phyloP scores from a whole-genome alignment of 768 basidiomycete genomes.

The Boletus sp. region DNA sequence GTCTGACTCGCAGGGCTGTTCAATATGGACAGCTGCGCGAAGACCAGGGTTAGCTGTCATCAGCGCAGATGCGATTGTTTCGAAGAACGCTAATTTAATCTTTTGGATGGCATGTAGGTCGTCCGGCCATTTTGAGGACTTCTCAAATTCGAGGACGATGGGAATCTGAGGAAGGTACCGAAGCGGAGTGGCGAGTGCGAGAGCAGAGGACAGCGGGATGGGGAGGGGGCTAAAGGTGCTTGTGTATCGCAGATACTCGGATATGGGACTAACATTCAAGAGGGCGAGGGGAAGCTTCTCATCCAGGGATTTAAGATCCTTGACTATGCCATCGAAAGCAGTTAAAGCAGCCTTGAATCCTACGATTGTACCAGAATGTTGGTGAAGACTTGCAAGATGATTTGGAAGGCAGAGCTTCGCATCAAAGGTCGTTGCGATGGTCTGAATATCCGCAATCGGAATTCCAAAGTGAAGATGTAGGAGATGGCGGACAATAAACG shows the following conservation, averaged over 20 bases:
- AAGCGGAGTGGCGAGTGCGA: constrained; percentile 54
- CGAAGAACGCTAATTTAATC: constrained; percentile 90
- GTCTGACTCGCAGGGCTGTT: constrained; percentile 47
- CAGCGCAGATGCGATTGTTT: constrained; percentile 67
- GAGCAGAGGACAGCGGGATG: constrained; percentile 48
- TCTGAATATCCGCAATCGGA: constrained; percentile 43
- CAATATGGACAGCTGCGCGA: constrained; percentile 56
- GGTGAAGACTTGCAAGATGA: constrained; percentile 41
- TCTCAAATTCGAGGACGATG: constrained; percentile 85
- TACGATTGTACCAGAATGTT: constrained; percentile 33
- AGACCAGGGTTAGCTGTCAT: constrained; percentile 50
- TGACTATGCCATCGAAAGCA: constrained; percentile 79
- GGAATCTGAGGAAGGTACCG: constrained; percentile 69
- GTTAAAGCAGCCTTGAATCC: constrained; percentile 72
- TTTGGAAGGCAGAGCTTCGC: constrained; percentile 56
- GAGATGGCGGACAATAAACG: constrained; percentile 69
- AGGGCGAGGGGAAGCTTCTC: constrained; percentile 73
- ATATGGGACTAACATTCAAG: constrained; percentile 69
- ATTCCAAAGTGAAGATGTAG: constrained; percentile 77
- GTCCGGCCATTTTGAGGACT: constrained; percentile 92
- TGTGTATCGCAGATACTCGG: constrained; percentile 78
- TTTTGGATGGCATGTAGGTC: constrained; percentile 90
- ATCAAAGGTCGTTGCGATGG: constrained; percentile 61
- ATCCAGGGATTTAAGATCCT: constrained; percentile 69
- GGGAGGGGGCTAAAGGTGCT: constrained; percentile 80